Base-by-base conservation (phyloP, 2,329 filamentous ascomycete genomes). In the Cadophora gregata region DNA sequence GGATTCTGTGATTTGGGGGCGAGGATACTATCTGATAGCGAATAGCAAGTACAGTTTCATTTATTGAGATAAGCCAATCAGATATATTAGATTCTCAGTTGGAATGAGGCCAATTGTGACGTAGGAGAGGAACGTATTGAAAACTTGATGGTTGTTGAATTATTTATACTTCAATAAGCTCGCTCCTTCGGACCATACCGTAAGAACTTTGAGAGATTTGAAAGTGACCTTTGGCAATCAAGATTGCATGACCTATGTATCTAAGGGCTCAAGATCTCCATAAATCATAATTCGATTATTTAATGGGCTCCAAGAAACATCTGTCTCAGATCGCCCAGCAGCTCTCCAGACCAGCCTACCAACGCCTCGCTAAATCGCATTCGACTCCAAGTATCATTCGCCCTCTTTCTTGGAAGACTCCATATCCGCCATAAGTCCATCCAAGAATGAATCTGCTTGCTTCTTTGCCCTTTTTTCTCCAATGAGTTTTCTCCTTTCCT, bases 381-480 rank as follows among this genome's bases (percentile, higher is more conserved):
- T 27, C 21, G n/a, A 50, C 12, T 19, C 42, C 3, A 51, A 14
- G 19, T 19, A 12, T 64, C n/a, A 64, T 27, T 38, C 55, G 36
- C 33, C 47, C 14, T 56, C 42, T 53, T 45, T 53, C 29, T 58
- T 62, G 10, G 12, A 48, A 51, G 12, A 36, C 48, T 63, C 70
- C 31, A 76, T 48, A 62, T 76, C 73, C 27, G 69, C 74, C 69
- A 80, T 80, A 67, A 91, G 78, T 21, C 85, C 85, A 63, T 89
- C 86, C 73, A 96, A 77, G 77, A 96, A 96, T 69, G 81, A 86
- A 73, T 92, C 90, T 38, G 92, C 91, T 78, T 90, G 84, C 74
- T 87, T 89, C 78, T 88, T 89, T 33, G 86, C 86, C 76, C 86
- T 80, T 73, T 84, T 79, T 75, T 83, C 82, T 61, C 79, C 77